Evolutionary conservation across 2,329 filamentous ascomycete species (phyloP).

Genomic region (Trematosphaeria pertusa): DNA sequence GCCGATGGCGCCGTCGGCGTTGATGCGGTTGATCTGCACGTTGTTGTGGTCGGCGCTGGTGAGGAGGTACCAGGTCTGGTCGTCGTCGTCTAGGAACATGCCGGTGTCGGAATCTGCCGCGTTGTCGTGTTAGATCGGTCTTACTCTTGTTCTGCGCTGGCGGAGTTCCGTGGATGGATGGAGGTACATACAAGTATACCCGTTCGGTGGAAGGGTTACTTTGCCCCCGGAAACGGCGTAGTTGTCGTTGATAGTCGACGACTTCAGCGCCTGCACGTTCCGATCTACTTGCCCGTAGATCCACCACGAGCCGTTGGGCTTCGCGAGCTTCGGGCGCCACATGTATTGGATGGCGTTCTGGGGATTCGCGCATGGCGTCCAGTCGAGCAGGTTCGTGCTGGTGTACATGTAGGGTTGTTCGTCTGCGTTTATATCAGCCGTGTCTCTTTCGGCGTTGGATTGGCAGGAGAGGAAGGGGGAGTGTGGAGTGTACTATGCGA

Average conservation of each 20-base stretch:
- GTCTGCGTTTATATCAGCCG: slow-evolving; percentile 26
- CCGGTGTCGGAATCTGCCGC: slow-evolving; percentile 46
- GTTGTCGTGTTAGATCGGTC: too few relatives aligned
- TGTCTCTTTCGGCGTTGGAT: background rate
- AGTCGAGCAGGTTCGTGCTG: slow-evolving; percentile 51
- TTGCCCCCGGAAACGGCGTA: slow-evolving; percentile 42
- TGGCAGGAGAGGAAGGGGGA: background rate
- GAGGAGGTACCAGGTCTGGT: slow-evolving; percentile 47
- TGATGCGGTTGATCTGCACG: slow-evolving; percentile 50
- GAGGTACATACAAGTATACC: slow-evolving; percentile 39
- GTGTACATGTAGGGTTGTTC: slow-evolving; percentile 50
- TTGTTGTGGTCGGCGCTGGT: slow-evolving; percentile 52
- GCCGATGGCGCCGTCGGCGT: slow-evolving; percentile 47
- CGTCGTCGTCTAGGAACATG: slow-evolving; percentile 49
- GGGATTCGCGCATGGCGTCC: slow-evolving; percentile 41
- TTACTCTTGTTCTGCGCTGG: too few relatives aligned
- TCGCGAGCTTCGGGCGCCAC: slow-evolving; percentile 52
- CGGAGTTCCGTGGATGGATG: too few relatives aligned
- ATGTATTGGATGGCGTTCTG: slow-evolving; percentile 46
- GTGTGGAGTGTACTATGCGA: slow-evolving; percentile 33
- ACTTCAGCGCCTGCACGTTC: slow-evolving; percentile 48
- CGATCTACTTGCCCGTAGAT: slow-evolving; percentile 52
- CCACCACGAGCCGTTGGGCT: slow-evolving; percentile 51
- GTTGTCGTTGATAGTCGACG: slow-evolving; percentile 36
- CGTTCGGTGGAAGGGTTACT: slow-evolving; percentile 47